phyloP scores from a whole-genome alignment of 306 rosid genomes.

The Casuarina cunninghamiana region DNA sequence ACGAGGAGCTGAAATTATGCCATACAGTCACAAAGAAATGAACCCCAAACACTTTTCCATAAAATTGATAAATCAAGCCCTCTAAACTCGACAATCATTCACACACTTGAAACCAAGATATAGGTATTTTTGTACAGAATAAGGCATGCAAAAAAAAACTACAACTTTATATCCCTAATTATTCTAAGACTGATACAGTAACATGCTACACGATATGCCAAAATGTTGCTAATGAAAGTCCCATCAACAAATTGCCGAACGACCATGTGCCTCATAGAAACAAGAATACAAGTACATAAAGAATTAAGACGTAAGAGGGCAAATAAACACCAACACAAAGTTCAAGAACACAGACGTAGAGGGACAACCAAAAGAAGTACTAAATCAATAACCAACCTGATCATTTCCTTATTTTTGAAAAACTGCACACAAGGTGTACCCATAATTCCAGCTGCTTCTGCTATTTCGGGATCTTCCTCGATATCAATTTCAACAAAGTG shows the following conservation, averaged over 20 bases:
- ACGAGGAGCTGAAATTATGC: background rate
- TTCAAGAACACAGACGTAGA: background rate
- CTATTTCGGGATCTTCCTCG: constrained; percentile 94
- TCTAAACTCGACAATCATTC: background rate
- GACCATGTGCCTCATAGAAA: background rate
- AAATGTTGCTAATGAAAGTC: background rate
- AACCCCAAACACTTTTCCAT: background rate
- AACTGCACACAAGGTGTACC: constrained; percentile 98
- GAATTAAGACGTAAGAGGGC: background rate
- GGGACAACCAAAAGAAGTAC: constrained; percentile 8
- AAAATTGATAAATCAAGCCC: background rate
- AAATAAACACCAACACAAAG: constrained; percentile 1
- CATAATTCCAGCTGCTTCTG: constrained; percentile 97
- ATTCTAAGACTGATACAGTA: background rate
- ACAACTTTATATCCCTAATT: no score
- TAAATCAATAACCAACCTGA: constrained; percentile 49
- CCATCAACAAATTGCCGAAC: background rate
- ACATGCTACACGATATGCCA: constrained; percentile 9
- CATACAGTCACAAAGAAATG: background rate
- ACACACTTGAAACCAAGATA: background rate
- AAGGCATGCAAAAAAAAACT: background rate
- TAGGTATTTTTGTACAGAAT: background rate
- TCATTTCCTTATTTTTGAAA: constrained; percentile 90
- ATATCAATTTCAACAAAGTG: constrained; percentile 97
- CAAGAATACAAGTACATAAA: background rate